Percentiles rank a stretch among this genome's conserved stretches.
phyloP scores from a whole-genome alignment of 2,329 filamentous ascomycete species.

The Talaromyces sp. region DNA sequence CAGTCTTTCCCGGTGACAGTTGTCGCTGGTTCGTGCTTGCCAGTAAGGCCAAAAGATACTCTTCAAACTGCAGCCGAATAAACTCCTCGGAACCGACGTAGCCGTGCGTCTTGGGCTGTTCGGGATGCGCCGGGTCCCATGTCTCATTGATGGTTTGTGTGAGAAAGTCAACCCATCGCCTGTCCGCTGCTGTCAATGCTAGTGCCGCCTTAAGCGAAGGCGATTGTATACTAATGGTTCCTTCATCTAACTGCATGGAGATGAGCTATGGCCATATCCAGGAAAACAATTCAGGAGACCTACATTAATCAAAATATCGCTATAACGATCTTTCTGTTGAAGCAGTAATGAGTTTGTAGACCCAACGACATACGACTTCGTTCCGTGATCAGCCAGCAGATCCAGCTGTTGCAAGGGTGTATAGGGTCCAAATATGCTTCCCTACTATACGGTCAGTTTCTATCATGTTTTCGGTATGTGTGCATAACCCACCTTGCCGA shows the following conservation, averaged over 20 bases:
- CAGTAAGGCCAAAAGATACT: constrained; percentile 85
- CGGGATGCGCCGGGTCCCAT: constrained; percentile 89
- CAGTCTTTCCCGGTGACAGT: constrained; percentile 43
- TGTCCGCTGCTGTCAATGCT: constrained; percentile 74
- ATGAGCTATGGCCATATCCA: constrained; percentile 2
- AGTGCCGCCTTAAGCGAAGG: constrained; percentile 70
- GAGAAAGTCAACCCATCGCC: constrained; percentile 93
- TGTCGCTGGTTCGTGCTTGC: constrained; percentile 85
- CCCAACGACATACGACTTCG: constrained; percentile 95
- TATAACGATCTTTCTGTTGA: constrained; percentile 92
- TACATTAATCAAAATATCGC: constrained; percentile 86
- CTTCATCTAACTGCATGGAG: constrained; percentile 64
- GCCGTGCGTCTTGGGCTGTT: constrained; percentile 85
- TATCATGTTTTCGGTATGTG: constrained; percentile 53
- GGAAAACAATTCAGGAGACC: constrained; percentile 15
- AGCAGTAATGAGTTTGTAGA: constrained; percentile 92
- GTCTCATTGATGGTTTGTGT: constrained; percentile 92
- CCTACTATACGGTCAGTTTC: constrained; percentile 54
- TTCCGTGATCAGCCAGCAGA: constrained; percentile 84
- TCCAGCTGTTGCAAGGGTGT: constrained; percentile 95
- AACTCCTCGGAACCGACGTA: constrained; percentile 97
- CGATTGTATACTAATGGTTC: constrained; percentile 77
- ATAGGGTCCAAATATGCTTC: constrained; percentile 92
- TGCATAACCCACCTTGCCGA: constrained; percentile 67
- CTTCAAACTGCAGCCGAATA: constrained; percentile 93